Evolutionary conservation across 2,329 filamentous ascomycete species (phyloP).

Genomic region (Aspergillus texensis): DNA sequence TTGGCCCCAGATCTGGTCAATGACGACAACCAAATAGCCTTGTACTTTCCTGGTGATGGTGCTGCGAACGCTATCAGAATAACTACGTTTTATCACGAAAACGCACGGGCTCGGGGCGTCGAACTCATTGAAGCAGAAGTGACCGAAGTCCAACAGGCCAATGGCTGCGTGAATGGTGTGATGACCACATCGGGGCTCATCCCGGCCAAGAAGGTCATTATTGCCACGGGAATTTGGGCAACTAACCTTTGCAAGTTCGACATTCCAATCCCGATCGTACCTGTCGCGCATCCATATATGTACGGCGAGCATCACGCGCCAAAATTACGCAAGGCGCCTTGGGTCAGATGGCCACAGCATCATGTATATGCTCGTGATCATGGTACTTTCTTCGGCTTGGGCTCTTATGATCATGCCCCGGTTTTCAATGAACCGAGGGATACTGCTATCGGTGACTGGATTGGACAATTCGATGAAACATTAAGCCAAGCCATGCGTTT

Average conservation of each 20-base stretch:
- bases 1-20: constrained; percentile 34
- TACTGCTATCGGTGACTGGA: constrained; percentile 27
- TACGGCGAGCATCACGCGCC: constrained; percentile 25
- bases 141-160: constrained; percentile 18
- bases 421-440: constrained; percentile 21
- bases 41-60: constrained; percentile 33
- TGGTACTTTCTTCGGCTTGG: constrained; percentile 35
- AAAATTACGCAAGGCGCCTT: constrained; percentile 29
- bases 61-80: constrained; percentile 29
- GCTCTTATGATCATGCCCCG: constrained; percentile 37
- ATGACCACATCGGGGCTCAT: constrained; percentile 20
- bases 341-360: constrained; percentile 40
- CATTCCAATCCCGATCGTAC: constrained; percentile 35
- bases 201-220: constrained; percentile 21
- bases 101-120: constrained; percentile 25
- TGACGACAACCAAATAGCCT: constrained; percentile 17
- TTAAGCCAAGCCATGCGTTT: constrained; percentile 23
- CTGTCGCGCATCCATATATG: constrained; percentile 41
- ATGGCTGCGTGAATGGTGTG: constrained; percentile 22
- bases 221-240: constrained; percentile 38
- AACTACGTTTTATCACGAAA: constrained; percentile 26
- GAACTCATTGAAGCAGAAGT: constrained; percentile 27
- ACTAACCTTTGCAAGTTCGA: constrained; percentile 21
- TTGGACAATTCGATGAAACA: constrained; percentile 24
- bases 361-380: constrained; percentile 41